Percentiles rank a stretch among this genome's conserved stretches.
phyloP scores from a whole-genome alignment of 163 green algal species.

The Chlorella variabilis region DNA sequence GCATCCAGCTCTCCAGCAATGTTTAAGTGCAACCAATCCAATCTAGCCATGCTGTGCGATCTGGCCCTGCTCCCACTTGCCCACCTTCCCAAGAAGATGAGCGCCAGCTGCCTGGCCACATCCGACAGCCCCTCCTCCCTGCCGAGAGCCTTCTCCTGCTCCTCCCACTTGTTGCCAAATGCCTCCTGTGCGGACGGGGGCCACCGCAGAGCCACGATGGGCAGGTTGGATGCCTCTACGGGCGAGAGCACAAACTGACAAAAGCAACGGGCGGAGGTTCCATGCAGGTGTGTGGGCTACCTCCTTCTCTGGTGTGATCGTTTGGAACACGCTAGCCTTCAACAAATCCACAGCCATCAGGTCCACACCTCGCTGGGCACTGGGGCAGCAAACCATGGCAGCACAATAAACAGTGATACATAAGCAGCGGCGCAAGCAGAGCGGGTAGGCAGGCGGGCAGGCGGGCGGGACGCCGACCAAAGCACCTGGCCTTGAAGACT shows the following conservation, averaged over 20 bases:
- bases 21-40: too few species aligned
- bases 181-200: neutral
- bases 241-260: too few species aligned
- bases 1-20: too few species aligned
- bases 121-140: neutral
- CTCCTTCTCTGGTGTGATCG: neutral
- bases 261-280: too few species aligned
- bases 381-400: neutral
- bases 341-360: slow-evolving; percentile 1
- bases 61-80: neutral
- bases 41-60: too few species aligned
- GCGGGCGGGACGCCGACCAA: too few species aligned
- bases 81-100: neutral
- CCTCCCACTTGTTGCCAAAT: neutral
- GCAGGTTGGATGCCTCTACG: too few species aligned
- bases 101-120: neutral
- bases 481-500: slow-evolving; percentile 1
- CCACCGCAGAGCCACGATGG: too few species aligned
- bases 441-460: too few species aligned
- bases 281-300: neutral
- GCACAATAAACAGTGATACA: too few species aligned
- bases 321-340: neutral
- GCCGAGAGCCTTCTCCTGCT: slow-evolving; percentile 1
- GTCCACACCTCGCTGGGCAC: slow-evolving; percentile 3
- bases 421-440: too few species aligned